Conservation (phyloP, 768 basidiomycete genomes). For the Dacryopinax primogenitus region DNA sequence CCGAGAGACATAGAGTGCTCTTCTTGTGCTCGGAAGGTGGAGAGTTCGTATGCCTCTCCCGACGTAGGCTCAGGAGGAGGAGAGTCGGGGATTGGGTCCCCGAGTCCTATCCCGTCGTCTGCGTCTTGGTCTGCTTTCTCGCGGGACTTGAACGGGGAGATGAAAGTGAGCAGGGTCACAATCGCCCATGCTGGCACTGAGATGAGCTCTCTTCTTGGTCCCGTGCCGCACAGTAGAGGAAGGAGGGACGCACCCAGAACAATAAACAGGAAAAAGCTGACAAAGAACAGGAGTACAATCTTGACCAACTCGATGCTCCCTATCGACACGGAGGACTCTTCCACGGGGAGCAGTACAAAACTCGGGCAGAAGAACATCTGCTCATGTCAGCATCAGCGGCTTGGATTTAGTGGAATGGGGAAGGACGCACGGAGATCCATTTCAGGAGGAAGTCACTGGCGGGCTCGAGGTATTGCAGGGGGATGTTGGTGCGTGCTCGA, state of each 20-base stretch:
- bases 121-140: too few species aligned
- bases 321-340: neutral
- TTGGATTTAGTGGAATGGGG: neutral
- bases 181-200: neutral
- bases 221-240: neutral
- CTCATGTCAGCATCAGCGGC: neutral
- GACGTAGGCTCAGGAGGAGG: too few species aligned
- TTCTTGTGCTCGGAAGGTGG: neutral
- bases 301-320: neutral
- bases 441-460: neutral
- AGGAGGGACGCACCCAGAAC: neutral
- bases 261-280: neutral
- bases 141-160: neutral
- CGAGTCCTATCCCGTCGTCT: too few species aligned
- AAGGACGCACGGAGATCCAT: neutral
- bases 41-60: too few species aligned
- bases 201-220: too few species aligned
- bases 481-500: neutral
- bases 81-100: too few species aligned
- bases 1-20: too few species aligned
- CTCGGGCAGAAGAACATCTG: slow-evolving; percentile 8
- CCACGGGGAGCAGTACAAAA: neutral
- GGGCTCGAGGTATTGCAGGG: slow-evolving; percentile 1
- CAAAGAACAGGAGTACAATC: neutral
- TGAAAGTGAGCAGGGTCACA: neutral